Base-by-base conservation (phyloP, 768 basidiomycete genomes). In the Podaxis sp. region DNA sequence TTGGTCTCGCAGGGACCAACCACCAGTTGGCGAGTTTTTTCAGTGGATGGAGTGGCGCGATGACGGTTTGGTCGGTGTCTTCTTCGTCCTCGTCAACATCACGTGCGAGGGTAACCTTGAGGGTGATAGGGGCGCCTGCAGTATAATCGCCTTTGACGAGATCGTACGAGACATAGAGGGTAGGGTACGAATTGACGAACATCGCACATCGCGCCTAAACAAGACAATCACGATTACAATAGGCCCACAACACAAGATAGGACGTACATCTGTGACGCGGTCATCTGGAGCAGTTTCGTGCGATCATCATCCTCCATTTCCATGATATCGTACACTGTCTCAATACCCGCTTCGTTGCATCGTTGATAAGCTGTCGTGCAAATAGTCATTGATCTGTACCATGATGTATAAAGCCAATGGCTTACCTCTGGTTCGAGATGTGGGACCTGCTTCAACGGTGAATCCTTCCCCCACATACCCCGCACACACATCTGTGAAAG, bases 401-500 rank as follows among this genome's bases (percentile, higher is more conserved):
- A 36, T 41, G 26, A 40, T 17, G 5, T n/a, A 15, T 36, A 55
- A 60, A 33, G 30, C 28, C 17, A 40, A 55, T 2, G 22, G 69
- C 82, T 58, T 68, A 96, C 93, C 58, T 96, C 93, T 5, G 87
- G 76, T 67, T 96, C 94, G 75, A 99, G 99, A 75, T 97, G 95
- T 10, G 97, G 97, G 48, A 99, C 90, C 73, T 99, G 96, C 71
- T 92, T 95, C 67, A 99, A 76, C 0, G 96, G 95, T 40, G 93
- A 95, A 74, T 99, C 97, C 10, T 88, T 90, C 72, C 99, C 96
- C 97, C 97, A 99, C 76, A 96, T 88, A 0, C 91, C 95, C 74
- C 99, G 97, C 4, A 98, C 93, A 74, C 94, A 96, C 96, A 99
- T 99, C 75, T 99, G 97, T 8, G 93, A 93, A 51, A 99, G 76